A percentile compares a stretch with the other conserved stretches of the same genome.
phyloP scores from a whole-genome alignment of 192 early-diverging fungal species.

The Ambispora gerdemannii region DNA sequence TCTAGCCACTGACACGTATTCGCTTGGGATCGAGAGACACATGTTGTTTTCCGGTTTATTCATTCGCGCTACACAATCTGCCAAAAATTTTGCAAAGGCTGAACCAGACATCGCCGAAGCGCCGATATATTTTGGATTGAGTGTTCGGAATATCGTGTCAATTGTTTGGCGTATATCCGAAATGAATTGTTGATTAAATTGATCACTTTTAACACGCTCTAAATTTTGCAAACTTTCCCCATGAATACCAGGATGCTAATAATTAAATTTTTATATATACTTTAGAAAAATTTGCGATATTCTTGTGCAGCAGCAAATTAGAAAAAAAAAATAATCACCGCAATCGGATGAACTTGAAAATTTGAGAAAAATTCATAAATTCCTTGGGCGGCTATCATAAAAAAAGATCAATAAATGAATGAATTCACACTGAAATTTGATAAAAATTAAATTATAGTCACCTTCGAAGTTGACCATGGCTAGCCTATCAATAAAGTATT shows the following conservation, averaged over 20 bases:
- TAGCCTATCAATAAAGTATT: conserved; percentile 14
- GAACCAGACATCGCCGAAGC: conserved; percentile 1
- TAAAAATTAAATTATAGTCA: background rate
- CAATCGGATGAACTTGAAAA: background rate
- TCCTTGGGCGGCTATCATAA: conserved; percentile 5
- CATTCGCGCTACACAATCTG: conserved; percentile 7
- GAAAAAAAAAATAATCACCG: background rate
- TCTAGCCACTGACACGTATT: conserved; percentile 8
- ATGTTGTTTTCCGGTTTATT: conserved; percentile 14
- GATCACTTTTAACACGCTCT: background rate
- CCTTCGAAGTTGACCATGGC: background rate
- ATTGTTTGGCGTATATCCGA: background rate
- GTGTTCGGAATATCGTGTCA: background rate
- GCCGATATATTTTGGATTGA: conserved; percentile 23
- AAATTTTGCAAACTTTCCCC: conserved; percentile 7
- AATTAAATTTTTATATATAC: background rate
- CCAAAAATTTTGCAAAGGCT: conserved; percentile 17
- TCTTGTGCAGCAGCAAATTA: background rate
- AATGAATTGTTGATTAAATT: conserved; percentile 7
- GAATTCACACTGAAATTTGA: background rate
- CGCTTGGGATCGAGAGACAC: conserved; percentile 14
- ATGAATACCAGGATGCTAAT: background rate
- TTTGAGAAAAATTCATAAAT: conserved; percentile 13
- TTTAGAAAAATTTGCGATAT: background rate
- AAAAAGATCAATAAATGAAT: background rate